Conservation (phyloP, 148 eudicot species). For the Spergularia bocconei region DNA sequence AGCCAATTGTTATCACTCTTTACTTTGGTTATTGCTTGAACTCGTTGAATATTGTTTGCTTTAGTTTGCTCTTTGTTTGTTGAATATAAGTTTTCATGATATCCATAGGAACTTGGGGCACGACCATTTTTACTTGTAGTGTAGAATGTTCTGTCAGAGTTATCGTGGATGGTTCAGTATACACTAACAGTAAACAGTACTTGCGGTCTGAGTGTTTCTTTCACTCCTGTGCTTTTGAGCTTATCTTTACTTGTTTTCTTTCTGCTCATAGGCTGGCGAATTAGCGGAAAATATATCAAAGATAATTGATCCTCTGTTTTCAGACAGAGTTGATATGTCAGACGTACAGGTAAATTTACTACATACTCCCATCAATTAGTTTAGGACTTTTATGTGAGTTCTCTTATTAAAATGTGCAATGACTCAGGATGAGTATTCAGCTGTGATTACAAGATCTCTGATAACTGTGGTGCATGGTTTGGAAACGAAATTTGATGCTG, state of each 20-base stretch:
- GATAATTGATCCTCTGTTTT: constrained; percentile 67
- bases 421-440: constrained; percentile 91
- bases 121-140: not conserved
- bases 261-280: constrained; percentile 71
- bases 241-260: constrained; percentile 4
- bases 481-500: constrained; percentile 93
- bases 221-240: not conserved
- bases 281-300: constrained; percentile 92
- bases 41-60: not conserved
- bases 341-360: constrained; percentile 74
- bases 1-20: not conserved
- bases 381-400: constrained; percentile 5
- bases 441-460: constrained; percentile 84
- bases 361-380: not conserved
- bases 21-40: not conserved
- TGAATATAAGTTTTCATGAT: not conserved
- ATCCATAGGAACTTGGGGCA: not conserved
- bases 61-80: no score
- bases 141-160: no score
- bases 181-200: not conserved
- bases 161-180: no score
- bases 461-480: constrained; percentile 89
- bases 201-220: not conserved
- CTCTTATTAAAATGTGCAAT: constrained; percentile 10
- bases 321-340: constrained; percentile 80